These are phyloP conservation scores for Colletotrichum sp. DNA, from an alignment of 2,329 filamentous ascomycete species.

Conservation along the genomic window DNA sequence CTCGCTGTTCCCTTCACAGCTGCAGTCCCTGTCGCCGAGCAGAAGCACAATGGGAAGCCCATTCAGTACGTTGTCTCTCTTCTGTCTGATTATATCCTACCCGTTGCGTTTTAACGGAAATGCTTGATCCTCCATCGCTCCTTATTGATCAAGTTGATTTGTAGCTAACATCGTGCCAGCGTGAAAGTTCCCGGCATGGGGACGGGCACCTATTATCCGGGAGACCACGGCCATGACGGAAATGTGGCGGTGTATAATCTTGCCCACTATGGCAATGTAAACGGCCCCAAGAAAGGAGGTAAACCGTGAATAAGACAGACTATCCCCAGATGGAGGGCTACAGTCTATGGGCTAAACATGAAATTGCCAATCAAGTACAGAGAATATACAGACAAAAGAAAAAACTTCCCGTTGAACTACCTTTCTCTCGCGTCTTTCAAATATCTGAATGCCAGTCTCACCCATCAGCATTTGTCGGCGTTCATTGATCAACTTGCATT, in stretches of 20 bases:
- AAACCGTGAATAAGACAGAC: background rate
- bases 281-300: background rate
- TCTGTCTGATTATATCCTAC: fast-evolving
- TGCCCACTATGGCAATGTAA: background rate
- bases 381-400: background rate
- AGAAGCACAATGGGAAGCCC: background rate
- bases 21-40: background rate
- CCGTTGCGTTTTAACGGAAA: background rate
- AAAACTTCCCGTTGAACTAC: background rate
- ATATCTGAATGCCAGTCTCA: background rate
- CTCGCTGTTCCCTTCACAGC: background rate
- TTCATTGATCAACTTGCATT: background rate
- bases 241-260: background rate
- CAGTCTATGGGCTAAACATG: background rate
- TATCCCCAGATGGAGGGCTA: background rate
- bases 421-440: background rate
- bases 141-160: background rate
- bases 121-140: too few relatives aligned
- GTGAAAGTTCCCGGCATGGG: background rate
- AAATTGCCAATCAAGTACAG: background rate
- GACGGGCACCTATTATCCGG: background rate
- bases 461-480: background rate
- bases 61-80: background rate
- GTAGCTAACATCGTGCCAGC: background rate
- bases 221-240: background rate